A percentile compares a stretch with the other conserved stretches of the same genome.
Evolutionary conservation across 768 basidiomycete species (phyloP).

Genomic region (Leccinum obscurum): DNA sequence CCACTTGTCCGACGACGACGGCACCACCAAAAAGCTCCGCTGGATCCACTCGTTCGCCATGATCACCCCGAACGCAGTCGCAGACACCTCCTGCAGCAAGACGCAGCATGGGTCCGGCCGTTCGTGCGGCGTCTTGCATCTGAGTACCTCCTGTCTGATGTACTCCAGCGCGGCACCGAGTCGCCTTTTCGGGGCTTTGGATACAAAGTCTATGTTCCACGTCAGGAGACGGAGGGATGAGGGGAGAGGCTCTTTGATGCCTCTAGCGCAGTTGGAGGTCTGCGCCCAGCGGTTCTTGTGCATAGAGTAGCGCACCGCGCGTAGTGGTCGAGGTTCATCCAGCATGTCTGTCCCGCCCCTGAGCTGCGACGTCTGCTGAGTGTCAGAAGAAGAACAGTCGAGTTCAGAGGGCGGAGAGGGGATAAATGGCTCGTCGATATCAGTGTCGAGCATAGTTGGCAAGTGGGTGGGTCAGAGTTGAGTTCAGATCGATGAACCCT

Average conservation of each 20-base stretch:
- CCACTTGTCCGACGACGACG: conserved; percentile 57
- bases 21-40: conserved; percentile 57
- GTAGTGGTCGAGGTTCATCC: conserved; percentile 31
- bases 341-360: conserved; percentile 22
- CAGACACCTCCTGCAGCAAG: conserved; percentile 68
- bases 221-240: conserved; percentile 56
- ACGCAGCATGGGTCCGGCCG: conserved; percentile 61
- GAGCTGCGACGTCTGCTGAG: conserved; percentile 22
- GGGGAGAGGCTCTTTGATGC: conserved; percentile 39
- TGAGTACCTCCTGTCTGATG: conserved; percentile 53
- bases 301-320: conserved; percentile 33
- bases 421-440: conserved; percentile 32
- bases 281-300: conserved; percentile 35
- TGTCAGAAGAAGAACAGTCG: conserved; percentile 28
- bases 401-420: conserved; percentile 31
- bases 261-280: conserved; percentile 36
- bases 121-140: conserved; percentile 40
- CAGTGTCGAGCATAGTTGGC: conserved; percentile 27
- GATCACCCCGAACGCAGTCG: conserved; percentile 44
- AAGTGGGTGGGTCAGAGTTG: conserved; percentile 11
- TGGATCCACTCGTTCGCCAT: conserved; percentile 64
- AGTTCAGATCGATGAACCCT: conserved; percentile 6
- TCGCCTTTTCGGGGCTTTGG: conserved; percentile 40
- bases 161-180: conserved; percentile 51
- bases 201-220: conserved; percentile 68